These are phyloP conservation scores for Aegilops umbellulata DNA, from an alignment of 176 grass and related monocot species.

Conservation along the genomic window DNA sequence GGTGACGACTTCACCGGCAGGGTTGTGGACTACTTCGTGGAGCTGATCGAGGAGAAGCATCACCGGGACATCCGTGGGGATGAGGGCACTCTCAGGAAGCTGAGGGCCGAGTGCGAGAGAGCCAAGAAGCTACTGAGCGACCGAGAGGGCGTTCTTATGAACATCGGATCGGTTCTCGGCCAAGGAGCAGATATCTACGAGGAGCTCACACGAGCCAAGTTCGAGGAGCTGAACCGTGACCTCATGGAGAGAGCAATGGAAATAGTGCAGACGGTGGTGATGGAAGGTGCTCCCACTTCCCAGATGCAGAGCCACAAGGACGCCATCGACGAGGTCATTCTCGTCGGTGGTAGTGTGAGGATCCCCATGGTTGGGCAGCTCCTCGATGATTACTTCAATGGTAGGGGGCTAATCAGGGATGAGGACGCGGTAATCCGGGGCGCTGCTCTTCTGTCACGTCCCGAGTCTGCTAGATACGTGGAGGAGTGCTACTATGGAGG, in stretches of 20 bases:
- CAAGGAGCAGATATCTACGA: not conserved
- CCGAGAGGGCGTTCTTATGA: not conserved
- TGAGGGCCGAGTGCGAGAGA: not conserved
- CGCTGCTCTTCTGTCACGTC: not conserved
- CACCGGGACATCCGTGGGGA: not conserved
- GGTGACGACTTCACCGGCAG: not conserved
- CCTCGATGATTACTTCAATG: not conserved
- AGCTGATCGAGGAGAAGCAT: not conserved
- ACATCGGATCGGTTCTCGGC: not conserved
- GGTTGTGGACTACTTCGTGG: not conserved
- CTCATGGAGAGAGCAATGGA: not conserved
- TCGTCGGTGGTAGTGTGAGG: not conserved
- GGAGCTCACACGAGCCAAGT: not conserved
- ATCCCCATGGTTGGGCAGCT: not conserved
- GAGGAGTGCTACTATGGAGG: not conserved
- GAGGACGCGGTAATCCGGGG: not conserved
- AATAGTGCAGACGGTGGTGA: not conserved
- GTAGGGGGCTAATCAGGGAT: not conserved
- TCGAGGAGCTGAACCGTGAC: not conserved
- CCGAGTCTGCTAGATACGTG: not conserved
- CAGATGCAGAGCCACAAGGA: not conserved
- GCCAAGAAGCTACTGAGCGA: not conserved
- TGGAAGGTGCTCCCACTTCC: not conserved
- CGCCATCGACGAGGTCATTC: not conserved
- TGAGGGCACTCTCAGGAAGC: not conserved